A percentile compares a stretch with the other conserved stretches of the same genome.
These are phyloP conservation scores for Lipomyces kockii DNA, from an alignment of 805 yeast genomes.

Conservation along the genomic window DNA sequence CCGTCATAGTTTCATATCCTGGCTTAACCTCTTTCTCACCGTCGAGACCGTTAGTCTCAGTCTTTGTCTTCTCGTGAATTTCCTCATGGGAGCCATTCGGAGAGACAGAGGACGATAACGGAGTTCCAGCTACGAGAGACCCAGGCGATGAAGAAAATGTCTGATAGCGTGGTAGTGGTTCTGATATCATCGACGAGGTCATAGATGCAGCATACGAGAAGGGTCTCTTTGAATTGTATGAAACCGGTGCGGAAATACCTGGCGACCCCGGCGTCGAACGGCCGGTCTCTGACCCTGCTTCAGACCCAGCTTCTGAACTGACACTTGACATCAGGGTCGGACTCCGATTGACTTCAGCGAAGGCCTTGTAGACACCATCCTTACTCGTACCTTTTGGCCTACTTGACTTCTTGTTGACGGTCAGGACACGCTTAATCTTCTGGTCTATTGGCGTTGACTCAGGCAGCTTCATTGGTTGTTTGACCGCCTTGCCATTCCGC, in stretches of 20 bases:
- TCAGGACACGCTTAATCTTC: slow-evolving; percentile 37
- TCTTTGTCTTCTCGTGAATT: neutral
- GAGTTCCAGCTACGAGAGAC: neutral
- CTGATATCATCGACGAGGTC: slow-evolving; percentile 11
- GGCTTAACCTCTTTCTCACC: slow-evolving; percentile 33
- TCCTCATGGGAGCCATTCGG: neutral
- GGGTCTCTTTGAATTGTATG: slow-evolving; percentile 10
- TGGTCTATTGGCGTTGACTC: slow-evolving; percentile 26
- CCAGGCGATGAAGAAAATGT: neutral
- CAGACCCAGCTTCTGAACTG: slow-evolving; percentile 23
- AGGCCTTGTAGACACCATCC: slow-evolving; percentile 30
- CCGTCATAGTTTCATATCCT: slow-evolving; percentile 42
- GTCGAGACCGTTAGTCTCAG: slow-evolving; percentile 3
- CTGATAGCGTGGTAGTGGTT: slow-evolving; percentile 7
- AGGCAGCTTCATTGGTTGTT: slow-evolving; percentile 40
- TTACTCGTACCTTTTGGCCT: slow-evolving; percentile 31
- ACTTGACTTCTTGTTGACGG: slow-evolving; percentile 47
- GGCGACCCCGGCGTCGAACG: slow-evolving; percentile 1
- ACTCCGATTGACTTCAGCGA: slow-evolving; percentile 20
- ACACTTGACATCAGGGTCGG: slow-evolving; percentile 16
- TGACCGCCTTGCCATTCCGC: slow-evolving; percentile 41
- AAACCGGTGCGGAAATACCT: neutral
- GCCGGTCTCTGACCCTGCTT: slow-evolving; percentile 10
- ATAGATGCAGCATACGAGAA: slow-evolving; percentile 10
- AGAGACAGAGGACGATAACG: neutral